Conservation (phyloP, 352 stramenopile species). For the Aphanomyces astaci region DNA sequence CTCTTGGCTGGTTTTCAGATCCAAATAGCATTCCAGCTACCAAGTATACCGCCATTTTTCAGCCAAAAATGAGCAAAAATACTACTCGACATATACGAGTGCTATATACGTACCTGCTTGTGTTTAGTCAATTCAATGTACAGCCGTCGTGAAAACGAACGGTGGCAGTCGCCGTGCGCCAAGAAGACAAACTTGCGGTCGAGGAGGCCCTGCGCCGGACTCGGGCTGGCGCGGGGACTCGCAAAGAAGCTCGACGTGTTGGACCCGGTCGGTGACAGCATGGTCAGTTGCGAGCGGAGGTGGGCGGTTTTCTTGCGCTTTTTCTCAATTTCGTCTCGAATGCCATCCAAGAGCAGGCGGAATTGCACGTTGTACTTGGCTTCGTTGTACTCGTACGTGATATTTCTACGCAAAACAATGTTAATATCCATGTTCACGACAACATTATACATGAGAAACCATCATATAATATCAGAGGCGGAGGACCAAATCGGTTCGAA, state of each 20-base stretch:
- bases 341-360: slow-evolving; percentile 57
- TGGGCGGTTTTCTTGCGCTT: slow-evolving; percentile 9
- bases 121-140: slow-evolving; percentile 41
- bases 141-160: slow-evolving; percentile 59
- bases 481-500: no score
- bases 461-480: no score
- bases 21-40: slow-evolving; percentile 16
- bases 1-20: slow-evolving; percentile 31
- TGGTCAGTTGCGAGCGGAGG: not conserved
- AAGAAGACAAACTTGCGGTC: slow-evolving; percentile 80
- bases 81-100: no score
- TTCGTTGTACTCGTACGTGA: slow-evolving; percentile 61
- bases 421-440: slow-evolving; percentile 24
- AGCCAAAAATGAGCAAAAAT: no score
- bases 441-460: no score
- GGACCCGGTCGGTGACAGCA: not conserved
- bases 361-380: slow-evolving; percentile 58
- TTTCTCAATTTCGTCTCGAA: slow-evolving; percentile 80
- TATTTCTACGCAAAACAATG: slow-evolving; percentile 26
- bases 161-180: slow-evolving; percentile 65
- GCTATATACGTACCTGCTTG: slow-evolving; percentile 1
- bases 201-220: slow-evolving; percentile 31
- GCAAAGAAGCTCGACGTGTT: slow-evolving; percentile 19
- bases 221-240: slow-evolving; percentile 8
- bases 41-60: no score